Base-by-base conservation (phyloP, 768 basidiomycete genomes). In the Russula olivacea region DNA sequence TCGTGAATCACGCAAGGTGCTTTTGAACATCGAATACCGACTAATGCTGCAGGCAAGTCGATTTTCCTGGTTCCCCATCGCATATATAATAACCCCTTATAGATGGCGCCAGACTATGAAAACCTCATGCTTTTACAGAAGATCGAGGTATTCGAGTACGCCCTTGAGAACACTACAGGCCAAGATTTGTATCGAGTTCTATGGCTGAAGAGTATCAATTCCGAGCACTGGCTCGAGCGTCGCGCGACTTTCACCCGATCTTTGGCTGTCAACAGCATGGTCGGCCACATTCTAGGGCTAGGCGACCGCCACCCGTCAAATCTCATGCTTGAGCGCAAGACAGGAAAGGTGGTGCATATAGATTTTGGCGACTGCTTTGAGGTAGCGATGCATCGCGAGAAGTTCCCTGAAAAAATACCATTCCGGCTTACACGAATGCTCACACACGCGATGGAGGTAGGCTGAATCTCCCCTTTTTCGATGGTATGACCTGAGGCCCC, bases 31-130 rank as follows among this genome's bases (percentile, higher is more conserved):
- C 60, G 97, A 99, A 76, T 96, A 98, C 71, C 87, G 95, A n/a
- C 77, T 99, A 62, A 99, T 99, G 90, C 84, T 98, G 8, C 97
- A 99, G 81, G 93, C 90, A 61, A 32, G 61, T 19, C 28, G 15
- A 9, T 65, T 67, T 11, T 19, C 32, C 36, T 21, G 2, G 21
- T 2, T 52, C 5, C 36, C 32, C 7, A 30, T 48, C 11, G 3
- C 19, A 34, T 30, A 7, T 15, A 32, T 56, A 51, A 49, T 41
- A 28, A 19, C 4, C 10, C 17, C 38, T 30, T 47, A n/a, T 68
- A 98, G 94, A 98, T 98, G 96, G 97, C 97, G 10, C 96, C 97
- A 11, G 96, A 98, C 71, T 99, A 98, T 74, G 96, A 98, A 74
- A 91, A 88, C 69, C 78, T 98, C 34, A 93, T 89, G 34, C 78